phyloP scores from a whole-genome alignment of 1,284 basidiomycete genomes.

The Rhodotorula sp. region DNA sequence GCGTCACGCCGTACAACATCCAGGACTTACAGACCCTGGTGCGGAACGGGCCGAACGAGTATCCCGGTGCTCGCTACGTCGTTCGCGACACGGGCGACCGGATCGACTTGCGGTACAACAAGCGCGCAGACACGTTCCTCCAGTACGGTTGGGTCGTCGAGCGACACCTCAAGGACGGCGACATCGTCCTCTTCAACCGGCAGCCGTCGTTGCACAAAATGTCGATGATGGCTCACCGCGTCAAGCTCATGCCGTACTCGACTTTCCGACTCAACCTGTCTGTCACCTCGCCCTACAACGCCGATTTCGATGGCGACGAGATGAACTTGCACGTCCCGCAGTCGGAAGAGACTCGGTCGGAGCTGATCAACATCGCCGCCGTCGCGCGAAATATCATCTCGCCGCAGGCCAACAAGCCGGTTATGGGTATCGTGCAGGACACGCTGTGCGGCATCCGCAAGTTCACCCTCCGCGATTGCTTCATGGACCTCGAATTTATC shows the following conservation, averaged over 20 bases:
- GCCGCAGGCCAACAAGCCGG: conserved; percentile 98
- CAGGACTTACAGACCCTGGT: conserved; percentile 91
- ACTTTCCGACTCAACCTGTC: conserved; percentile 97
- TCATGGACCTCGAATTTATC: conserved; percentile 88
- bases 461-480: conserved; percentile 90
- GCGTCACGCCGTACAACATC: conserved; percentile 98
- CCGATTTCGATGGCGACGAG: conserved; percentile 99
- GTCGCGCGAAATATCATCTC: conserved; percentile 98
- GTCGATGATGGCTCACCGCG: conserved; percentile 99
- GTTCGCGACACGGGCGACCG: conserved; percentile 97
- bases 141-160: conserved; percentile 99
- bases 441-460: conserved; percentile 97
- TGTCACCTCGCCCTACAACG: conserved; percentile 84
- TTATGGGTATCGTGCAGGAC: conserved; percentile 99
- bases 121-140: conserved; percentile 93
- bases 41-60: conserved; percentile 91
- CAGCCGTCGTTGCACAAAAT: conserved; percentile 99
- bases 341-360: conserved; percentile 97
- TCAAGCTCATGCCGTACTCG: conserved; percentile 97
- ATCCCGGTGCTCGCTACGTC: conserved; percentile 96
- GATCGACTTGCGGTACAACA: conserved; percentile 95
- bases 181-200: conserved; percentile 96
- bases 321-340: conserved; percentile 99
- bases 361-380: conserved; percentile 97
- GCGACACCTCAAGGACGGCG: conserved; percentile 94